Conservation (phyloP, 1,139 yeast genomes). For the Lodderomyces parapsilosis region DNA sequence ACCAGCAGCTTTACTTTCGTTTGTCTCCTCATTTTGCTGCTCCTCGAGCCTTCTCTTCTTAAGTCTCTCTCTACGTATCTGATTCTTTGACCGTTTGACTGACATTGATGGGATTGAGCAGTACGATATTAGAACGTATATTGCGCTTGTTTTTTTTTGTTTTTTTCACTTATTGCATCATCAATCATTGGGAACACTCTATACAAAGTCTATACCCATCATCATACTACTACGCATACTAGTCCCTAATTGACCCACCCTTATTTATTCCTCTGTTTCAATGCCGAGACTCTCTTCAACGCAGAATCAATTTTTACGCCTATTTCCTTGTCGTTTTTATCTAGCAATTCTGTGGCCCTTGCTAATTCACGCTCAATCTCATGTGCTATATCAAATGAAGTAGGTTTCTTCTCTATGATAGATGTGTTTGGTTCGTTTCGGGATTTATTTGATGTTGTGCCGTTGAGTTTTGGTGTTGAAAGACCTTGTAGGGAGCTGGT, state of each 20-base stretch:
- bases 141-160: too few species aligned
- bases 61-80: slow-evolving; percentile 60
- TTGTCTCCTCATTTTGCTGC: neutral
- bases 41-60: slow-evolving; percentile 44
- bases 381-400: slow-evolving; percentile 54
- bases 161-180: too few species aligned
- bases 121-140: too few species aligned
- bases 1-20: neutral
- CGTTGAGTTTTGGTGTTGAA: slow-evolving; percentile 19
- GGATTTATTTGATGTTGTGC: neutral
- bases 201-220: too few species aligned
- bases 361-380: slow-evolving; percentile 44
- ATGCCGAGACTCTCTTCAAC: slow-evolving; percentile 18
- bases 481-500: slow-evolving; percentile 12
- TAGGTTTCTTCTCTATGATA: slow-evolving; percentile 21
- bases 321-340: slow-evolving; percentile 30
- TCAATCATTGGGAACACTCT: too few species aligned
- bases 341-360: slow-evolving; percentile 27
- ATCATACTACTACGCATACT: too few species aligned
- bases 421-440: neutral
- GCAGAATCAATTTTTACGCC: slow-evolving; percentile 27
- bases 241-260: too few species aligned
- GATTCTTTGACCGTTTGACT: slow-evolving; percentile 52
- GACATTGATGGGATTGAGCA: slow-evolving; percentile 2
- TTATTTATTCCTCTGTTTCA: neutral